These are phyloP conservation scores for Auricularia cornea DNA, from an alignment of 768 basidiomycete genomes.

Conservation along the genomic window DNA sequence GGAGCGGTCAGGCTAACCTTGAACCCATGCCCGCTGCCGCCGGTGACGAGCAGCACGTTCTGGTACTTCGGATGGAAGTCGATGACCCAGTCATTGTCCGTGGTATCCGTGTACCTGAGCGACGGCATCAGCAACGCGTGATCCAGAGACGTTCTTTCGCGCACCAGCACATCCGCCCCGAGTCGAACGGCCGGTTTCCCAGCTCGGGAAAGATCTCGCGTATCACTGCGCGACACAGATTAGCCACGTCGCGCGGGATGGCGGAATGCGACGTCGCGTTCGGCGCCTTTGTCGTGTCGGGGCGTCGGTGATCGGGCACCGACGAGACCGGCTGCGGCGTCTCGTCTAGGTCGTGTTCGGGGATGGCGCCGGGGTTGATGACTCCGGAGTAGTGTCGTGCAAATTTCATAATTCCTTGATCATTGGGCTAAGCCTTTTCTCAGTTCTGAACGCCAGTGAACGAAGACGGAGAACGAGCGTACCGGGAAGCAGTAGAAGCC, in stretches of 20 bases:
- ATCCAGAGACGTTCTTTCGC: not conserved
- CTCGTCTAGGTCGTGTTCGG: slow-evolving; percentile 16
- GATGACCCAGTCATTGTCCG: slow-evolving; percentile 85
- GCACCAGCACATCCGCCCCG: slow-evolving; percentile 84
- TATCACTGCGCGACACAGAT: slow-evolving; percentile 44
- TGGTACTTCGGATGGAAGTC: slow-evolving; percentile 55
- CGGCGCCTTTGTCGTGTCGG: slow-evolving; percentile 35
- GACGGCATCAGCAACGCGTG: not conserved
- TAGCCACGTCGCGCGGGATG: slow-evolving; percentile 54
- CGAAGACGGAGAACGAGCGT: too few species aligned
- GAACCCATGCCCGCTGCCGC: slow-evolving; percentile 81
- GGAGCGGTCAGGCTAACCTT: slow-evolving; percentile 40
- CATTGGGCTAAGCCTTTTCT: slow-evolving; percentile 73
- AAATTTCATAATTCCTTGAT: slow-evolving; percentile 63
- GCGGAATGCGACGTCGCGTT: slow-evolving; percentile 34
- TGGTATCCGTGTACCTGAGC: slow-evolving; percentile 80
- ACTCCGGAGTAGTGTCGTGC: slow-evolving; percentile 72
- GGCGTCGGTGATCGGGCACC: slow-evolving; percentile 64
- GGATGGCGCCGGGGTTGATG: slow-evolving; percentile 30
- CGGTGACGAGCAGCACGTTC: slow-evolving; percentile 72
- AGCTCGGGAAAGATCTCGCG: slow-evolving; percentile 66
- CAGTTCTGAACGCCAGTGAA: too few species aligned
- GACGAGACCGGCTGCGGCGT: slow-evolving; percentile 40
- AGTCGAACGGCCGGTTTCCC: slow-evolving; percentile 57
- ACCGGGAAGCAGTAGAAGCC: slow-evolving; percentile 86